A percentile compares a stretch with the other conserved stretches of the same genome.
Conservation (phyloP, 441 rosid genomes). For the Gossypium trilobum region DNA sequence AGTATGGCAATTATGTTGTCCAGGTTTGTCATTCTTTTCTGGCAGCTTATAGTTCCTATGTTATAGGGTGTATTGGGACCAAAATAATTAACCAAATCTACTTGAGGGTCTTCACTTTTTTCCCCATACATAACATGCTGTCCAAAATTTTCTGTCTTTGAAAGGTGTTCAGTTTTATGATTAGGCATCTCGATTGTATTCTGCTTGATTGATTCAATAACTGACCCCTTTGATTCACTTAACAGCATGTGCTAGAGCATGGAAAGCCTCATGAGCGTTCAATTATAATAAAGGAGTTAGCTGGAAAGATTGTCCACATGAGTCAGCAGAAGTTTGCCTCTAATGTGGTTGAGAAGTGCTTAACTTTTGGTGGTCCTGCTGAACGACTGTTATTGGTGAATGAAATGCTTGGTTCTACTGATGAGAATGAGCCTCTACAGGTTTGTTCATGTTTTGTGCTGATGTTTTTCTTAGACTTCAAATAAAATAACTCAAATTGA, state of each 20-base stretch:
- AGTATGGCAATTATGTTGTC: slow-evolving; percentile 84
- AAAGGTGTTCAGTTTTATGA: not conserved
- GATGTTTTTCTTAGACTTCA: not conserved
- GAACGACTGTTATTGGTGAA: slow-evolving; percentile 72
- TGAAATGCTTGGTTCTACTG: slow-evolving; percentile 86
- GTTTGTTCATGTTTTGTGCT: slow-evolving; percentile 27
- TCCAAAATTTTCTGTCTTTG: not conserved
- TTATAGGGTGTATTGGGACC: not conserved
- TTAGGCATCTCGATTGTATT: not conserved
- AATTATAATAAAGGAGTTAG: slow-evolving; percentile 62
- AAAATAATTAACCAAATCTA: not conserved
- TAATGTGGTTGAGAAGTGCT: slow-evolving; percentile 82
- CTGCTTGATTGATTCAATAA: not conserved
- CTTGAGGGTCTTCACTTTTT: slow-evolving; percentile 1
- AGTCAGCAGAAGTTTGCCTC: slow-evolving; percentile 95
- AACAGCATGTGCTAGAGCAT: slow-evolving; percentile 40
- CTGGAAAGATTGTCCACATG: slow-evolving; percentile 85
- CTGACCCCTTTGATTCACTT: slow-evolving; percentile 17
- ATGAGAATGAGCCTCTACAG: slow-evolving; percentile 94
- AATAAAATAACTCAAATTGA: not conserved
- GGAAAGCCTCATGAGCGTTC: slow-evolving; percentile 81
- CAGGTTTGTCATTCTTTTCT: slow-evolving; percentile 44
- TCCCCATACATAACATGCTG: not conserved
- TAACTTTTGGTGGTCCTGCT: slow-evolving; percentile 64
- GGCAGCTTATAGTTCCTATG: not conserved